These are phyloP conservation scores for Tolypocladium ovalisporum DNA, from an alignment of 2,329 filamentous ascomycete genomes.

Conservation along the genomic window DNA sequence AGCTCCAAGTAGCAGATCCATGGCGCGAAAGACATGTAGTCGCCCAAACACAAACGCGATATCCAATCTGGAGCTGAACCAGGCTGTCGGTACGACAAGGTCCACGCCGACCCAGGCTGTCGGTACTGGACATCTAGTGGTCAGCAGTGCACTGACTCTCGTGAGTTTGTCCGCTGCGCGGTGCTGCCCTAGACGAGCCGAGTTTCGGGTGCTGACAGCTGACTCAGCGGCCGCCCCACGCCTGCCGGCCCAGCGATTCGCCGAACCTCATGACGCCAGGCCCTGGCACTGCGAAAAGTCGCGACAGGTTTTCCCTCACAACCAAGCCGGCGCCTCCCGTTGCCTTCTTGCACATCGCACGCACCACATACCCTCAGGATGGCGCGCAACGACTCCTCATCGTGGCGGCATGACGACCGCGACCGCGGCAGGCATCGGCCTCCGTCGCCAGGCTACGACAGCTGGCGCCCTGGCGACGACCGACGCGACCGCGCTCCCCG, in stretches of 20 bases:
- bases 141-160: background rate
- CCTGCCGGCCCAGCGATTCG: background rate
- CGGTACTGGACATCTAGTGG: background rate
- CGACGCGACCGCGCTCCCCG: conserved; percentile 10
- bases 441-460: conserved; percentile 10
- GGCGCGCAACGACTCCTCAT: conserved; percentile 2
- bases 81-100: background rate
- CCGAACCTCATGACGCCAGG: background rate
- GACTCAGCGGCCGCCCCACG: background rate
- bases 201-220: background rate
- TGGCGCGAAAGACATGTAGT: background rate
- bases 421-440: conserved; percentile 3
- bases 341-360: background rate
- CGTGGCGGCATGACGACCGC: background rate
- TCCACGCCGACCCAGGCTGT: background rate
- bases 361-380: background rate
- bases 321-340: background rate
- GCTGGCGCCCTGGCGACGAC: conserved; percentile 16
- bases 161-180: background rate
- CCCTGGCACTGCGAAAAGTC: background rate
- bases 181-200: background rate
- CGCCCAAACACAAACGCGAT: background rate
- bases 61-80: background rate
- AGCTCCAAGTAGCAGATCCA: background rate
- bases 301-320: background rate